A percentile compares a stretch with the other conserved stretches of the same genome.
These are phyloP conservation scores for Globisporangium spinosum DNA, from an alignment of 352 stramenopile species.

Conservation along the genomic window DNA sequence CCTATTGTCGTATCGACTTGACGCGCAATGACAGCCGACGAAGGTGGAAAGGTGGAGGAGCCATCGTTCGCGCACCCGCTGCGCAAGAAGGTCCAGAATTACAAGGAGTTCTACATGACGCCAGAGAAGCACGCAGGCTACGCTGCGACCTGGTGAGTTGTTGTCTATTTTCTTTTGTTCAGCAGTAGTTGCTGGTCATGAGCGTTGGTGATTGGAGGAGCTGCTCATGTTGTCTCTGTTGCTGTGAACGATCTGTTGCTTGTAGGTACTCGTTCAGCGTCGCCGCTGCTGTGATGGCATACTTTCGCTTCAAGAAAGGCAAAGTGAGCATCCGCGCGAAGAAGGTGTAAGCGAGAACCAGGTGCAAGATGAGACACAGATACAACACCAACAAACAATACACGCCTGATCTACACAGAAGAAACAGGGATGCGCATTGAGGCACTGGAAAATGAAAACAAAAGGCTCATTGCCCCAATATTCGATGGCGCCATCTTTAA, in stretches of 20 bases:
- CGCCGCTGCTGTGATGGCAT: constrained; percentile 60
- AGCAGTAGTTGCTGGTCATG: background rate
- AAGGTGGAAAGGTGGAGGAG: constrained; percentile 25
- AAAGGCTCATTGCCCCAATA: too few relatives aligned
- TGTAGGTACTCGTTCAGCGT: constrained; percentile 78
- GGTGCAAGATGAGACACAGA: background rate
- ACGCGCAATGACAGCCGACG: constrained; percentile 24
- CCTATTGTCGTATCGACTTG: background rate
- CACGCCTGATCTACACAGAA: background rate
- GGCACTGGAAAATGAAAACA: too few relatives aligned
- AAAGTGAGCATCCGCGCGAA: constrained; percentile 22
- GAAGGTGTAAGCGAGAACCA: constrained; percentile 7
- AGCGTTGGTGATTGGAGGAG: background rate
- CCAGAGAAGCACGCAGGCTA: constrained; percentile 84
- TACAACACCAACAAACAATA: too few relatives aligned
- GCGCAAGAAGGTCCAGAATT: constrained; percentile 74
- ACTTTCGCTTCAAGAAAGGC: constrained; percentile 64
- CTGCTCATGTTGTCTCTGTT: background rate
- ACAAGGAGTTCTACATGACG: constrained; percentile 89
- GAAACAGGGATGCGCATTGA: background rate
- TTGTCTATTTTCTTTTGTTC: too few relatives aligned
- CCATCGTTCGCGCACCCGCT: constrained; percentile 52
- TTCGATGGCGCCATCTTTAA: too few relatives aligned
- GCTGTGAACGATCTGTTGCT: too few relatives aligned
- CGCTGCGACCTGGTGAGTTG: constrained; percentile 69